Base-by-base conservation (phyloP, 768 basidiomycete species). In the Tulasnella sp. region DNA sequence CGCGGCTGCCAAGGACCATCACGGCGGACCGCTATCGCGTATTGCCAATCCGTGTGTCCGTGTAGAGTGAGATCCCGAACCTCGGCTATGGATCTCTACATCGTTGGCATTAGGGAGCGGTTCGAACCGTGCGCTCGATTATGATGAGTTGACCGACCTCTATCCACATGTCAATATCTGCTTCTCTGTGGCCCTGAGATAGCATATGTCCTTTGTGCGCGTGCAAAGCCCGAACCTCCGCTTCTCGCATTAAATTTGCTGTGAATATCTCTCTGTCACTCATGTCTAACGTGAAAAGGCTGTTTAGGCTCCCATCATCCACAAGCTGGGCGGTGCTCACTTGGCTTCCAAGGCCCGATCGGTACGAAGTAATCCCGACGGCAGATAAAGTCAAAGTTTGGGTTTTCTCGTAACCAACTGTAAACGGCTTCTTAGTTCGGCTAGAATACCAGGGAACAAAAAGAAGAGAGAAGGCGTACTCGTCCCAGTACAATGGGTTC, bases 331-430 rank as follows among this genome's bases (percentile, higher is more conserved):
- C 42, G 3, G 44, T 29, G 5, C 75, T 35, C n/a, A 76, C 75
- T 61, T 35, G 40, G 20, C 10, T 61, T 57, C 75, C 75, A 76
- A 29, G 51, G 51, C 7, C 75, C 75, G 11, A 61, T 37, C 3
- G 75, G 55, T 35, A 76, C 39, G 42, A 61, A 76, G 16, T 35
- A 35, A 23, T 76, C 75, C n/a, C 20, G 57, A 9, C 26, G 32
- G 20, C 42, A 26, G 42, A 76, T 13, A 26, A 69, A 15, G 0
- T 76, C 35, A 57, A 61, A 75, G 26, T 76, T 76, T 26, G 55
- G 55, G 57, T 76, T 67, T 32, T 32, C 57, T 46, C 20, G 18
- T 10, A 76, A 55, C 75, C 75, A 76, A 29, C 75, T 70, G 57
- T 2, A 20, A 35, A 9, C 11, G 1, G 23, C 35, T 67, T 35